Base-by-base conservation (phyloP, 1,284 basidiomycete genomes). In the Hymenochaete sp. region DNA sequence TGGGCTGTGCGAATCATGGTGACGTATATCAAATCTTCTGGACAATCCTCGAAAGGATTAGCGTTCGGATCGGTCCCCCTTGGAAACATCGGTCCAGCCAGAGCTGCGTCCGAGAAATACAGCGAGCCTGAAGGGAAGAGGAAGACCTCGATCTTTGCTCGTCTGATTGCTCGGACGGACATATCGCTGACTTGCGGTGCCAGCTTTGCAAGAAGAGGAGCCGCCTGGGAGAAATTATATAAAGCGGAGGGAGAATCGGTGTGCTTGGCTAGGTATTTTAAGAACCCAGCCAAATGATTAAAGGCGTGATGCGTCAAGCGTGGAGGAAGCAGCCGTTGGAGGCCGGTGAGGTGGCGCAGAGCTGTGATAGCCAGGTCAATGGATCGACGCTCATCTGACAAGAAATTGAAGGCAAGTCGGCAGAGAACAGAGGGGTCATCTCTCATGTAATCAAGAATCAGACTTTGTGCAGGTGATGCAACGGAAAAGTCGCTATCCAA, bases 1-100 rank as follows among this genome's bases (percentile, higher is more conserved):
- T 90, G 86, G 0, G 82, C 74, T 1, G 78, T 70, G 22, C 85
- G 76, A 39, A 88, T 70, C 61, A 82, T 72, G 6, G 77, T 71
- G 33, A 80, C 69, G 36, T 70, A 71, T 2, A 77, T 66, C 16
- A 83, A 60, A 49, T 67, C 66, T 10, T 67, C 56, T 16, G 74
- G 72, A 4, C 75, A 56, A 13, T 65, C 64, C 10, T 73, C 68
- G 48, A 72, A 72, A 1, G 71, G 70, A 52, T 73, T 67, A 18
- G 62, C 60, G 6, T 60, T 57, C 2, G 55, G 57, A 16, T 58
- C 60, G 1, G 69, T 57, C 16, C 58, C 56, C 28, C 67, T 61
- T 11, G 81, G 80, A 55, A 82, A 82, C 76, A 80, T 77, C 2
- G 73, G 62, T 0, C 73, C 71, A 7, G 60, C 52, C 0, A 75